Base-by-base conservation (phyloP, 495 filamentous ascomycete genomes). In the Neurospora discreta region DNA sequence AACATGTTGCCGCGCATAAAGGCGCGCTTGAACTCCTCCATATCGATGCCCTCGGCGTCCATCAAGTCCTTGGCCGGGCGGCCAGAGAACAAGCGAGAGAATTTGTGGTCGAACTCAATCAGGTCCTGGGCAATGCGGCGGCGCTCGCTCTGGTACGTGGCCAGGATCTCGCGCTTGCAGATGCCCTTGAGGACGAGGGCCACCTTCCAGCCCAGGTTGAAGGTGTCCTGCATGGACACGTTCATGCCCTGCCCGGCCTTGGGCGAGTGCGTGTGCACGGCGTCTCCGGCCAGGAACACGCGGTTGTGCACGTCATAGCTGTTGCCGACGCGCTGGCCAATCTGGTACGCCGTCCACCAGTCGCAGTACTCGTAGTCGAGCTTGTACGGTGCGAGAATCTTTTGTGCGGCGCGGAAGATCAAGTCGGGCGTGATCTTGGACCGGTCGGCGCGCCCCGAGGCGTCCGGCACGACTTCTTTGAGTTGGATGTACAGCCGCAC, bases 191-290 rank as follows among this genome's bases (percentile, higher is more conserved):
- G 78, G 3, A 92, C 90, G 33, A 86, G 78, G 3, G 85, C 87
- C 26, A 94, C 81, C 78, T 94, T 94, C 91, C 91, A 93, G 18
- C 88, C 90, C 1, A 93, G 86, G 75, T 93, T 93, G 77, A 87
- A 91, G 3, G 88, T 83, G 73, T 90, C 88, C 76, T 90, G 87
- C 82, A 91, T 88, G 8, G 82, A 85, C 1, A 90, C 87, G 77
- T 94, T 93, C 91, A 93, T 93, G 40, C 91, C 91, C 76, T 92
- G 90, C 0, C 90, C 91, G 5, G 89, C 90, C 81, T 92, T 91
- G 13, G 91, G 91, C 2, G 87, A 89, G 75, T 90, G 88, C 1
- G 87, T 89, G 75, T 90, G 89, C 0, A 89, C 84, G 8, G 88
- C 87, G 78, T 91, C 86, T 38, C 85, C 85, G 7, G 89, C 90